Base-by-base conservation (phyloP, 768 basidiomycete genomes). In the Psilocybe tampanensis region DNA sequence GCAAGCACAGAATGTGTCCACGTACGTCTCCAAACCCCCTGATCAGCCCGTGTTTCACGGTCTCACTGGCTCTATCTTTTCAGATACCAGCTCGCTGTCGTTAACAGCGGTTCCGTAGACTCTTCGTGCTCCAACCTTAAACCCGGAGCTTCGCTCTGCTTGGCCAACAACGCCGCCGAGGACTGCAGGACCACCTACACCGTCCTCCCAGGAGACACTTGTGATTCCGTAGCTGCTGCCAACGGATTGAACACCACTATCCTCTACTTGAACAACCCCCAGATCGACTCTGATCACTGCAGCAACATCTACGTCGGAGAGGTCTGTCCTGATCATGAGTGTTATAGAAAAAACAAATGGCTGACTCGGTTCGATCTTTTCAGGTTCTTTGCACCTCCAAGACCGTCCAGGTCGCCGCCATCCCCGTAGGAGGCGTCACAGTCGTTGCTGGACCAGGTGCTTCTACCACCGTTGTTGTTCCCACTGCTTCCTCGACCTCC, bases 191-290 rank as follows among this genome's bases (percentile, higher is more conserved):
- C 74, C n/a, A 77, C 78, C 17, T 74, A 83, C 63, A 74, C 79
- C 41, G 77, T 84, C 33, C 62, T 67, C 21, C 41, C 63, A 0
- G 81, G 80, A n/a, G 80, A 89, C 64, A 77, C 71, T 32, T 90
- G 89, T 70, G 60, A 49, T 1, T 52, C 47, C 21, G 79, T 90
- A 52, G 68, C 78, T 2, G 47, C 56, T 0, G 66, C 55, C 21
- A 76, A 78, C 55, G 74, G 72, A 24, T 80, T 86, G 56, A 64
- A 77, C 47, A 58, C 75, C 60, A 74, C 61, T 36, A 80, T 79
- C 19, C 72, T 91, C 21, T 66, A 76, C 58, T 64, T 74, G 26
- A 89, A 90, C 75, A 90, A 90, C 73, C 87, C 84, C 2, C 86
- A 89, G 64, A 67, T 90, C 54, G 72, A 85, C 29, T 5, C 29